Base-by-base conservation (phyloP, 495 filamentous ascomycete species). In the Pseudoneurospora amorphoporcata region DNA sequence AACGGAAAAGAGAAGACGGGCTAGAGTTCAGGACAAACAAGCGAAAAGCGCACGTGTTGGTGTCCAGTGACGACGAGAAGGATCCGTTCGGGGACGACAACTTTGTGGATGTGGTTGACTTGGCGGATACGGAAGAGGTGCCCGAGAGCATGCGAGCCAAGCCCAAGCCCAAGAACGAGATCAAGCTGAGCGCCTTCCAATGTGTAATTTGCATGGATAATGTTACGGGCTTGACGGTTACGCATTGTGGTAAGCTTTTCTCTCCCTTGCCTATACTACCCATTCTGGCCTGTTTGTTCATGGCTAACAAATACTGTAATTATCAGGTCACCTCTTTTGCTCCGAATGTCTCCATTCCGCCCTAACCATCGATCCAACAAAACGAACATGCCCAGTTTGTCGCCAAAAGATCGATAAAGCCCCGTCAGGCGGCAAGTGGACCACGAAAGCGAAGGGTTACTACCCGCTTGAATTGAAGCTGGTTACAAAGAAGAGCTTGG, bases 131-230 rank as follows among this genome's bases (percentile, higher is more conserved):
- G 32, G 87, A 87, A 8, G 86, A 90, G 40, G 82, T 87, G 0
- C 84, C 88, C 4, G 85, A 86, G 16, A 79, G 86, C 0, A 76
- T 53, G 83, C 70, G 83, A 85, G 58, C 79, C 70, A 84, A 86
- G 61, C 81, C 82, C 2, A 83, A 84, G 38, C 78, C 81, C 16
- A 88, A 88, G 42, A 85, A 86, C 72, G 82, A 85, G 42, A 73
- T 86, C 69, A 87, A 86, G 76, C 72, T 92, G 69, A 82, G 87
- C 71, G 80, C 81, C 69, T 82, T 92, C 73, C 85, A 90, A 75
- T 97, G 94, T 73, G 90, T 94, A 39, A 93, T 97, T 69, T 97
- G 94, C 83, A 90, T 97, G 89, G 94, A 96, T 70, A 86, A 88
- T 47, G 88, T 87, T 4, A 90, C 85, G 23, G 85, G 91, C 77